Base-by-base conservation (phyloP, 306 rosid genomes). In the Gleditsia sinensis region DNA sequence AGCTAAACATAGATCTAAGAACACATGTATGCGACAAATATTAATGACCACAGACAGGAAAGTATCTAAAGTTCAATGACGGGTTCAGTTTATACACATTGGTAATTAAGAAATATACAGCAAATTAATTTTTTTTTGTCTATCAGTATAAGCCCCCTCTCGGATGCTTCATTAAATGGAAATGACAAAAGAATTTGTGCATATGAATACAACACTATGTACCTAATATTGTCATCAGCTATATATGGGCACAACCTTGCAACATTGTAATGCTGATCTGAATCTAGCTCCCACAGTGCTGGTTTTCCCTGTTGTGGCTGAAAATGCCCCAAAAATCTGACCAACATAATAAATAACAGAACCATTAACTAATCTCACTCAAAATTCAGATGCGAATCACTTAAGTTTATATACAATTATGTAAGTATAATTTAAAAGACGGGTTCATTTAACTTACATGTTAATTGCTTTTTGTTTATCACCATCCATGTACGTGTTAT, bases 301-400 rank as follows among this genome's bases (percentile, higher is more conserved):
- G 98, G 91, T 81, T 88, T 95, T 60, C 93, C 93, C 30, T 34
- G 88, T 36, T 82, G 97, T 3, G 99, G 98, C 78, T 83, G 98
- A 77, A 85, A 90, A 88, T 95, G 85, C 57, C 99, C 99, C 83
- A 92, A 82, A 85, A 95, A 90, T 78, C 99, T 95, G 95, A 49
- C 66, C 75, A 68, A 58, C 54, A 74, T 48, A 67, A 63, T 43
- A 69, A 61, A 54, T 65, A 77, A 50, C 65, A 75, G 1, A 58
- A 54, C 19, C 16, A 54, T 8, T 21, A 75, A 34, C 49, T 67
- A 81, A 33, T 42, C 48, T 75, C 59, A 54, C 55, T 49, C 23
- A n/a, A 62, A 68, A 54, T 59, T 49, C 23, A n/a, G 57, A 68
- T 43, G 59, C 32, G 68, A 53, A 49, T 27, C 72, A 33, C 33